phyloP scores from a whole-genome alignment of 2,329 filamentous ascomycete genomes.

The Colletotrichum musicola region DNA sequence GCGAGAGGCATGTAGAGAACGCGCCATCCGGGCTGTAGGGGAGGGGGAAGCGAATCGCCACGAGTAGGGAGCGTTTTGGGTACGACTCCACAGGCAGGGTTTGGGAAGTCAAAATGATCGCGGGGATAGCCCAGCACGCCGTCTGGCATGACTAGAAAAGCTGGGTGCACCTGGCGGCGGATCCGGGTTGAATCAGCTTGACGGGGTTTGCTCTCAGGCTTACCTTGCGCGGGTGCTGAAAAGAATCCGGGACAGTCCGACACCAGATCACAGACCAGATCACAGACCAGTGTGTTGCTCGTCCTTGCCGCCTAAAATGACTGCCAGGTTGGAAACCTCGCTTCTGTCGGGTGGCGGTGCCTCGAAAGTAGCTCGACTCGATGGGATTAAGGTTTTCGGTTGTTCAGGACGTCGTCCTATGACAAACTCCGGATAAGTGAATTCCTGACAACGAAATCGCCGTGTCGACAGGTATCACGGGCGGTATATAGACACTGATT shows the following conservation, averaged over 20 bases:
- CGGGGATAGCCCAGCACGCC: constrained; percentile 27
- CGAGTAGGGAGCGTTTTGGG: constrained; percentile 34
- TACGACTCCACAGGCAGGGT: constrained; percentile 24
- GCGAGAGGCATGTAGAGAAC: constrained; percentile 16
- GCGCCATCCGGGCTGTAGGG: background rate
- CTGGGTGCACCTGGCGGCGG: constrained; percentile 37
- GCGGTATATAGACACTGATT: background rate
- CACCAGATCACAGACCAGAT: constrained; percentile 26
- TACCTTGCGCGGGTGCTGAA: constrained; percentile 33
- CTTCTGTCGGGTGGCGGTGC: background rate
- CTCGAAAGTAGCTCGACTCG: too few relatives aligned
- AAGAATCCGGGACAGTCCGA: constrained; percentile 35
- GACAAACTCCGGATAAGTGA: too few relatives aligned
- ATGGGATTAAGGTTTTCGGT: too few relatives aligned
- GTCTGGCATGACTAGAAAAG: constrained; percentile 36
- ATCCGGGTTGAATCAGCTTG: constrained; percentile 30
- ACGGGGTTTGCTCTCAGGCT: constrained; percentile 32
- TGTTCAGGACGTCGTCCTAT: background rate
- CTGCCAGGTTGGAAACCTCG: constrained; percentile 1
- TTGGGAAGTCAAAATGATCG: background rate
- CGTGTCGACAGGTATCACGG: too few relatives aligned
- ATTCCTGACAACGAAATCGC: too few relatives aligned
- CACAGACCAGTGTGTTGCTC: constrained; percentile 38
- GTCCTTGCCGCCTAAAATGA: constrained; percentile 21
- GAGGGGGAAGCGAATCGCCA: constrained; percentile 30